Evolutionary conservation across 2,329 filamentous ascomycete genomes (phyloP).

Genomic region (Cladosporium sp.): DNA sequence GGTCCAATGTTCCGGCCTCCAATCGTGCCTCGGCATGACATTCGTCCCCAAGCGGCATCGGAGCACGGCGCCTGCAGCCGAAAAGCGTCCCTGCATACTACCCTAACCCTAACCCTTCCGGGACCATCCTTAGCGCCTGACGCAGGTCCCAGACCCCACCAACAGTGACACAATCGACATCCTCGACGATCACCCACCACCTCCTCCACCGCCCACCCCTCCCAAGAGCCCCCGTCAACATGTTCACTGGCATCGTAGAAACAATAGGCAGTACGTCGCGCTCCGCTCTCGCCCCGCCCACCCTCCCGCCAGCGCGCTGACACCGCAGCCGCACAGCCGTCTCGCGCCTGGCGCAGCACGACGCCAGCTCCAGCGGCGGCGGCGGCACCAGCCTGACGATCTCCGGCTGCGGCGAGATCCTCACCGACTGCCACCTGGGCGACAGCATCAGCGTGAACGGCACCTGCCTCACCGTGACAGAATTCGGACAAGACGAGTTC

Average conservation of each 20-base stretch:
- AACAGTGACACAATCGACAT: not conserved
- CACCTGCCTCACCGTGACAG: conserved; percentile 89
- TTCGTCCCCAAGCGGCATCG: not conserved
- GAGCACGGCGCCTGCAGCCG: conserved; percentile 1
- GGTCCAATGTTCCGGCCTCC: not conserved
- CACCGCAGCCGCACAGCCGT: conserved; percentile 55
- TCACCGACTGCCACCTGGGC: conserved; percentile 75
- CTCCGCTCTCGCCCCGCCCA: conserved; percentile 15
- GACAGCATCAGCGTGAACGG: conserved; percentile 96
- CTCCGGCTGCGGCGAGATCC: conserved; percentile 64
- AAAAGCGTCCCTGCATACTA: conserved; percentile 3
- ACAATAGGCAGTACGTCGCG: conserved; percentile 73
- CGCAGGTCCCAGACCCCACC: not conserved
- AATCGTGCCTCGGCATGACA: conserved; percentile 8
- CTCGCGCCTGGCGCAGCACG: conserved; percentile 70
- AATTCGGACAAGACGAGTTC: conserved; percentile 60
- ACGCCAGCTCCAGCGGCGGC: conserved; percentile 61
- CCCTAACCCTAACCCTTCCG: not conserved
- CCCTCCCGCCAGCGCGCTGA: conserved; percentile 29
- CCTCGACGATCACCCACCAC: conserved; percentile 3
- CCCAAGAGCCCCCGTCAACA: conserved; percentile 35
- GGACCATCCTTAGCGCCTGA: no score
- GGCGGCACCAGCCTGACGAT: conserved; percentile 90
- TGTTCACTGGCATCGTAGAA: conserved; percentile 96
- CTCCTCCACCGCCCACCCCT: not conserved